Percentiles rank a stretch among this genome's conserved stretches.
These are phyloP conservation scores for Cryptosporidium meleagridis DNA, from an alignment of 169 alveolate species.

Conservation along the genomic window DNA sequence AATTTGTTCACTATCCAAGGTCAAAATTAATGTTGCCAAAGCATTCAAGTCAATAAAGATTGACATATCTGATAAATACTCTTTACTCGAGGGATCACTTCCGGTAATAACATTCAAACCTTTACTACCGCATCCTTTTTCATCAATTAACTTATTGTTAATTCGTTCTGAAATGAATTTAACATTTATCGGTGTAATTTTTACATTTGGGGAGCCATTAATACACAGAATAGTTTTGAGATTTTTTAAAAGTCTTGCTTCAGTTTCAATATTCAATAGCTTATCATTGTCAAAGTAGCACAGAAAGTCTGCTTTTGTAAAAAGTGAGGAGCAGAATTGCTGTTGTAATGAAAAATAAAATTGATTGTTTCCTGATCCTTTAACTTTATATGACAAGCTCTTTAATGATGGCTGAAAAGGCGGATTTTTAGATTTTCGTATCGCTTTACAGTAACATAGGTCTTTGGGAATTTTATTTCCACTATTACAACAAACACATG, in stretches of 20 bases:
- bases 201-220: constrained; percentile 42
- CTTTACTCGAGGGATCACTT: background rate
- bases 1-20: background rate
- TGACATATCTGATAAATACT: background rate
- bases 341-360: constrained; percentile 34
- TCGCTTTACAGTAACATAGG: constrained; percentile 21
- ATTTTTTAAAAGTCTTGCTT: background rate
- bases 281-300: constrained; percentile 36
- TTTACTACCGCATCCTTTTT: background rate
- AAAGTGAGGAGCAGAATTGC: constrained; percentile 18
- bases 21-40: background rate
- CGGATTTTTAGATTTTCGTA: constrained; percentile 4
- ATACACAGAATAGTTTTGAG: constrained; percentile 21
- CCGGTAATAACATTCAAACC: background rate
- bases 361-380: constrained; percentile 54
- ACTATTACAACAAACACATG: constrained; percentile 15
- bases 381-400: constrained; percentile 6
- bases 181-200: constrained; percentile 8
- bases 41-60: constrained; percentile 1
- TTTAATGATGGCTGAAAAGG: background rate
- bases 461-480: background rate
- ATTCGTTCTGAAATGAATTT: background rate
- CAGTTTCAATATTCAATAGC: background rate
- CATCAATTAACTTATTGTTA: background rate
- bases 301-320: constrained; percentile 21